Evolutionary conservation across 208 protist genomes (phyloP).

Genomic region (Crithidia bombi): DNA sequence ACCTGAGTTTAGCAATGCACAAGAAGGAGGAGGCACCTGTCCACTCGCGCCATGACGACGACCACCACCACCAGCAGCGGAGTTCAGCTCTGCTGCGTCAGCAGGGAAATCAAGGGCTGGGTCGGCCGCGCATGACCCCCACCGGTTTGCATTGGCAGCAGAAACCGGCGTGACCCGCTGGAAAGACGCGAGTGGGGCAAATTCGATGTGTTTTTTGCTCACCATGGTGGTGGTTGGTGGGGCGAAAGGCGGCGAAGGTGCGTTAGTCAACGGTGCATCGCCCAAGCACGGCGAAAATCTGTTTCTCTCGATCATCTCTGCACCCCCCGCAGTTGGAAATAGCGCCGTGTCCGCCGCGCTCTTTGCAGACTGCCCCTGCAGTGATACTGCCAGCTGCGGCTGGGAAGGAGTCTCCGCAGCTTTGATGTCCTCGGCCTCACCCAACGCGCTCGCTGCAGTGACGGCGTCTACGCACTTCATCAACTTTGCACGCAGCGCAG

Average conservation of each 20-base stretch:
- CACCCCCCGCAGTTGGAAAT: too few species aligned
- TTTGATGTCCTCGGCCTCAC: too few species aligned
- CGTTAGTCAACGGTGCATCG: too few species aligned
- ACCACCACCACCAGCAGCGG: not conserved
- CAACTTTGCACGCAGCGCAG: constrained; percentile 14
- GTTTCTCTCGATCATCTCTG: too few species aligned
- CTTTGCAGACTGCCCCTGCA: too few species aligned
- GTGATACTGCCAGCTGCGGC: too few species aligned
- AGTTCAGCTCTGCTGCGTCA: not conserved
- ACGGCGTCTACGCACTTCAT: not conserved
- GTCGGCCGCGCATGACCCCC: not conserved
- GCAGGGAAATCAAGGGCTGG: too few species aligned
- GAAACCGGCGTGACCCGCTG: constrained; percentile 25
- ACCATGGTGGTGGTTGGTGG: not conserved
- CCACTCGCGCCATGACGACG: not conserved
- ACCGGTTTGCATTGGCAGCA: constrained; percentile 33
- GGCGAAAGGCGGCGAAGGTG: not conserved
- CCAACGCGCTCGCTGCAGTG: not conserved
- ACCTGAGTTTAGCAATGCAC: not conserved
- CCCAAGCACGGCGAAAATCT: too few species aligned
- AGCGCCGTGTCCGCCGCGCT: too few species aligned
- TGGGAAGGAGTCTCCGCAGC: too few species aligned
- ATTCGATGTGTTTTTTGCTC: constrained; percentile 28
- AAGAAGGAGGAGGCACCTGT: not conserved
- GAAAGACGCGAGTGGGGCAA: constrained; percentile 18